Evolutionary conservation across 2,329 filamentous ascomycete genomes (phyloP).

Genomic region (Scleromitrula shiraiana): DNA sequence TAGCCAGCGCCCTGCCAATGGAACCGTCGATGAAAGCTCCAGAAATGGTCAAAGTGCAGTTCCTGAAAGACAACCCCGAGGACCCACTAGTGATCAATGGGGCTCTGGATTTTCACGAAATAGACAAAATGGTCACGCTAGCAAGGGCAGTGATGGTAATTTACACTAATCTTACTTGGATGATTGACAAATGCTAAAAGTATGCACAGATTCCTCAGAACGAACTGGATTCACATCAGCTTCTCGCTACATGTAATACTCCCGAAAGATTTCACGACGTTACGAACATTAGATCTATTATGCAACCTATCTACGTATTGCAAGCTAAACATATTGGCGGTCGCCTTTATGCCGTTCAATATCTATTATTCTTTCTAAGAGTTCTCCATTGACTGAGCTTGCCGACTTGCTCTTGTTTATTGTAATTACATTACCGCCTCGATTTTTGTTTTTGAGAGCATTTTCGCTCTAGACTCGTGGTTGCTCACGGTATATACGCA

Average conservation of each 20-base stretch:
- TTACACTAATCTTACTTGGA: slow-evolving; percentile 20
- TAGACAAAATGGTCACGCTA: slow-evolving; percentile 52
- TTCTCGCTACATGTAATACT: slow-evolving; percentile 12
- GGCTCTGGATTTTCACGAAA: slow-evolving; percentile 47
- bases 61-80: slow-evolving; percentile 56
- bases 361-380: background rate
- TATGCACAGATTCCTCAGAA: slow-evolving; percentile 27
- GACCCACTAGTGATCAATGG: slow-evolving; percentile 50
- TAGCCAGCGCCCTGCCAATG: slow-evolving; percentile 50
- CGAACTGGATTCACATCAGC: slow-evolving; percentile 20
- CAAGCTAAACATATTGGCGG: slow-evolving; percentile 15
- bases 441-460: slow-evolving; percentile 1
- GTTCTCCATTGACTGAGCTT: background rate
- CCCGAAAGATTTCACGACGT: slow-evolving; percentile 21
- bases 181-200: slow-evolving; percentile 25
- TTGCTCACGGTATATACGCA: slow-evolving; percentile 8
- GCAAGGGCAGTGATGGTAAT: slow-evolving; percentile 51
- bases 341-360: slow-evolving; percentile 14
- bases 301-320: slow-evolving; percentile 13
- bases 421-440: slow-evolving; percentile 7
- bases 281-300: slow-evolving; percentile 22
- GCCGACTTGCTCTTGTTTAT: slow-evolving; percentile 4
- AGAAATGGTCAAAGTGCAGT: slow-evolving; percentile 29
- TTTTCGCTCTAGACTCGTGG: background rate
- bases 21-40: slow-evolving; percentile 24